Evolutionary conservation across 176 grass and related monocot species (phyloP).

Genomic region (Calamus simplicifolius): DNA sequence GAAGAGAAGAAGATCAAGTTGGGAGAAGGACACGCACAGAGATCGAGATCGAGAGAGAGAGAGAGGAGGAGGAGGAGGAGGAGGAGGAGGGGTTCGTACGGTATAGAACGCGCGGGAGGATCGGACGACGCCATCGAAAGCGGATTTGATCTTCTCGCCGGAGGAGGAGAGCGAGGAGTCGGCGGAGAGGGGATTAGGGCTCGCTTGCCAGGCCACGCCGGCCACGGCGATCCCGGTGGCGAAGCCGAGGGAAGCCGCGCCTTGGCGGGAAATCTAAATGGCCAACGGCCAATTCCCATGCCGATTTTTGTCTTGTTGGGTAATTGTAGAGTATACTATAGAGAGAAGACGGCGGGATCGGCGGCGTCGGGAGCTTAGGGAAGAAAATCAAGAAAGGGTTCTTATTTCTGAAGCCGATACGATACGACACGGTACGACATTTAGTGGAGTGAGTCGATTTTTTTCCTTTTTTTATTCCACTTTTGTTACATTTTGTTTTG

Average conservation of each 20-base stretch:
- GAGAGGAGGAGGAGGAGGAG: neutral
- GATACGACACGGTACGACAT: too few relatives aligned
- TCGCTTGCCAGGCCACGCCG: neutral
- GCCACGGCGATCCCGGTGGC: neutral
- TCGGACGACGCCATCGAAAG: constrained; percentile 50
- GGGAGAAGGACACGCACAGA: neutral
- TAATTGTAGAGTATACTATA: too few relatives aligned
- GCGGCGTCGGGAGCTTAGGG: too few relatives aligned
- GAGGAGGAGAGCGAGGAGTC: constrained; percentile 18
- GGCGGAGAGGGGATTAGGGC: constrained; percentile 17
- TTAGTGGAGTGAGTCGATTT: too few relatives aligned
- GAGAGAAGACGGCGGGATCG: too few relatives aligned
- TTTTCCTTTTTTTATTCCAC: too few relatives aligned
- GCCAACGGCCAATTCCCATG: constrained; percentile 19
- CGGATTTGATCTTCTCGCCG: constrained; percentile 12
- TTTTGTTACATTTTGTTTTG: too few relatives aligned
- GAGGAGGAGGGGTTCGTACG: constrained; percentile 11
- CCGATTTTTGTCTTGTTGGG: neutral
- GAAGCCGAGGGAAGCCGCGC: neutral
- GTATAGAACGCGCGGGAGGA: constrained; percentile 72
- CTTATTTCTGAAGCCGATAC: too few relatives aligned
- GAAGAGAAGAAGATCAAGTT: constrained; percentile 14
- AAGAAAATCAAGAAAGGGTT: too few relatives aligned
- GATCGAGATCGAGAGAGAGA: neutral
- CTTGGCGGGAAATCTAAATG: constrained; percentile 6